A percentile compares a stretch with the other conserved stretches of the same genome.
Evolutionary conservation across 2,329 filamentous ascomycete species (phyloP).

Genomic region (Aspergillus hiratsukae): DNA sequence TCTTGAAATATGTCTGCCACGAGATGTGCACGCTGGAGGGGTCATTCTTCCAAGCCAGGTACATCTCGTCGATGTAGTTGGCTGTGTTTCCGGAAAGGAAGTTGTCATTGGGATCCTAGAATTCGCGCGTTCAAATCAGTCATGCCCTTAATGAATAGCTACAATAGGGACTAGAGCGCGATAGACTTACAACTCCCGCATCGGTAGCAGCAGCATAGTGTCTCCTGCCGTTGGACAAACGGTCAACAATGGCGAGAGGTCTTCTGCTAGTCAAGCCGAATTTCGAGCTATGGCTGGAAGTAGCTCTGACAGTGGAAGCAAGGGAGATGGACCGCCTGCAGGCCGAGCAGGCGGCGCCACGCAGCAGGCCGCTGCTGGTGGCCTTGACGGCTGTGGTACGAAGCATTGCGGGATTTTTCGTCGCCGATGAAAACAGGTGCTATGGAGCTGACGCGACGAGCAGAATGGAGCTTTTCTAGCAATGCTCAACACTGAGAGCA

Average conservation of each 20-base stretch:
- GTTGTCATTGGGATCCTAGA: constrained; percentile 80
- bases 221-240: constrained; percentile 40
- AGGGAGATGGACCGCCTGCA: constrained; percentile 33
- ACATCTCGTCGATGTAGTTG: constrained; percentile 99
- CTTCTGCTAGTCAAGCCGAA: constrained; percentile 36
- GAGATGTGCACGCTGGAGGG: constrained; percentile 92
- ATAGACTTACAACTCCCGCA: constrained; percentile 52
- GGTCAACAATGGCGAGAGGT: constrained; percentile 40
- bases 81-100: constrained; percentile 96
- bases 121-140: constrained; percentile 20
- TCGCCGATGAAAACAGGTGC: constrained; percentile 8
- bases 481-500: background rate
- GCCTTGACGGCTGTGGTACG: constrained; percentile 38
- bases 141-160: constrained; percentile 3
- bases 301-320: constrained; percentile 27
- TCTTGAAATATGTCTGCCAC: constrained; percentile 99
- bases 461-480: background rate
- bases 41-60: constrained; percentile 93
- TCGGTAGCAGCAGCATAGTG: constrained; percentile 57
- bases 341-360: constrained; percentile 29
- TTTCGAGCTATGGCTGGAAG: constrained; percentile 27
- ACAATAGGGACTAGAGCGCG: constrained; percentile 1
- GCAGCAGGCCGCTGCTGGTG: constrained; percentile 34
- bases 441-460: background rate
- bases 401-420: constrained; percentile 35